Conservation (phyloP, 2,329 filamentous ascomycete species). For the Trichophyton schoenleinii region DNA sequence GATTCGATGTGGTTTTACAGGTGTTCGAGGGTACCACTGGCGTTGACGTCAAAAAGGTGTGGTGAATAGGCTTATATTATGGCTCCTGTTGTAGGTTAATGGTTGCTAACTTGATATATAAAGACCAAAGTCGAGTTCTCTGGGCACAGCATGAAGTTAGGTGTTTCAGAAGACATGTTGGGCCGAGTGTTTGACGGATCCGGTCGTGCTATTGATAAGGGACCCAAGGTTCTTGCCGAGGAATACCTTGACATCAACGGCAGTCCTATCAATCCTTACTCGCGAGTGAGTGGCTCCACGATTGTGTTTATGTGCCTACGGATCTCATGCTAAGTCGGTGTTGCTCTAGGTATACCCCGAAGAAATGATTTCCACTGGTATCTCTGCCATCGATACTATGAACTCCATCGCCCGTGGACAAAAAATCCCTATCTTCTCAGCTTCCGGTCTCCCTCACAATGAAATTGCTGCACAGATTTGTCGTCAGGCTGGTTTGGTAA, state of each 20-base stretch:
- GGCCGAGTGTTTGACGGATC: constrained; percentile 98
- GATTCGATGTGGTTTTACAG: constrained; percentile 43
- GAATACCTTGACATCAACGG: constrained; percentile 99
- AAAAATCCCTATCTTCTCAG: constrained; percentile 99
- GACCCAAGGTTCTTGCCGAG: constrained; percentile 92
- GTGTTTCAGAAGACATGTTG: constrained; percentile 98
- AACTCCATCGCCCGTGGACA: constrained; percentile 95
- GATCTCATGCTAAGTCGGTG: background rate
- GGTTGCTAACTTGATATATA: constrained; percentile 17
- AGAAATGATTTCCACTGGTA: constrained; percentile 99
- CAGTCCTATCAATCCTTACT: constrained; percentile 96
- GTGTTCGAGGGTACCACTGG: constrained; percentile 95
- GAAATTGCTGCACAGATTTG: constrained; percentile 99
- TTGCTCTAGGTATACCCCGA: constrained; percentile 74
- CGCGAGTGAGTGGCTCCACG: constrained; percentile 52
- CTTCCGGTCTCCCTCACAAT: constrained; percentile 95
- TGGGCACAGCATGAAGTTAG: constrained; percentile 92
- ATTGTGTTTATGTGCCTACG: too few relatives aligned
- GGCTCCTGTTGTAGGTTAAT: background rate
- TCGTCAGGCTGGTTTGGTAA: constrained; percentile 86
- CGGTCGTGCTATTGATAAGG: constrained; percentile 95
- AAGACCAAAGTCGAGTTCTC: constrained; percentile 96
- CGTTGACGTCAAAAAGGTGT: constrained; percentile 95
- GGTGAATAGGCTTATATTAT: constrained; percentile 10
- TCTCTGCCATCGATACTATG: constrained; percentile 98